Base-by-base conservation (phyloP, 768 basidiomycete species). In the Paxillus ammoniavirescens region DNA sequence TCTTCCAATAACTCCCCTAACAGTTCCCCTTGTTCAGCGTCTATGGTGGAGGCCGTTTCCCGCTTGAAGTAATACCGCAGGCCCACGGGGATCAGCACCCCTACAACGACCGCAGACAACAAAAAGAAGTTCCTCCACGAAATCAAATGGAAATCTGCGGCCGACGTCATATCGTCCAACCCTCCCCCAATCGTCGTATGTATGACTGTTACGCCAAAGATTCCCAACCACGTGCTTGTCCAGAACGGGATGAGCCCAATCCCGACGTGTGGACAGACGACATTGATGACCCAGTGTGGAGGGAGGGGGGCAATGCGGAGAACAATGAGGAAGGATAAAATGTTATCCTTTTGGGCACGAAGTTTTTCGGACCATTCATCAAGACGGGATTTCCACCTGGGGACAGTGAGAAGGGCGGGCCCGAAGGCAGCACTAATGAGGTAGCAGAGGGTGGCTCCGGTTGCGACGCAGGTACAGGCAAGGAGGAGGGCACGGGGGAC, bases 231-330 rank as follows among this genome's bases (percentile, higher is more conserved):
- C 1, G 93, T 94, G 65, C 85, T 89, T 52, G 81, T 72, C 93
- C 93, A 98, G 72, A 98, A 98, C 0, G 89, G 83, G 40, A 88
- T 71, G 50, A 93, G 69, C 9, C 84, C 81, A 57, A 98, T 95
- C 31, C 93, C 91, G 28, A 98, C 82, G 63, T 98, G 95, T 1
- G 95, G 95, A 57, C 90, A 91, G 8, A 97, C 75, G 53, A 97
- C 78, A 65, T 98, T 98, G 58, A 96, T 85, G 55, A 97, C 89
- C 96, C 96, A 98, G 63, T 97, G 95, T 5, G 95, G 95, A 30
- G 95, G 95, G 17, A 97, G 78, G 0, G 95, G 95, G 1, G 93
- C 90, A 54, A 98, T 95, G 52, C 94, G 86, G 42, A 98, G 76
- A n/a, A 98, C 84, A 68, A 98, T 89, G 60, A 98, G 83, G 71